Evolutionary conservation across 169 alveolate genomes (phyloP).

Genomic region (Perkinsus olseni): DNA sequence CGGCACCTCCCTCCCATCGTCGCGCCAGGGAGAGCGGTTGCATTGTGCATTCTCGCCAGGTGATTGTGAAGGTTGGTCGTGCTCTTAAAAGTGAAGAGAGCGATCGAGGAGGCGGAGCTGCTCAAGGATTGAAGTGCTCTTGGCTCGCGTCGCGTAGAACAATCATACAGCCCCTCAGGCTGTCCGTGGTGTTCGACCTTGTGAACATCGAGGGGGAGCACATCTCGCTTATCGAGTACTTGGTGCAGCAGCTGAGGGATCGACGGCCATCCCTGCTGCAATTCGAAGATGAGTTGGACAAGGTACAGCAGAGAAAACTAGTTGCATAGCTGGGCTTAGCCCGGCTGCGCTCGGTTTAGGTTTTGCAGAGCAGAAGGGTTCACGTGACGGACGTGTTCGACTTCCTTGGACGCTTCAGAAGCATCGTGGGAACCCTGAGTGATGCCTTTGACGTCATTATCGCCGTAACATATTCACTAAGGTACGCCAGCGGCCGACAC

Average conservation of each 20-base stretch:
- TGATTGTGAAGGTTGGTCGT: background rate
- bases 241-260: background rate
- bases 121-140: background rate
- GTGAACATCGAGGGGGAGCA: background rate
- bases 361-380: background rate
- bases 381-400: background rate
- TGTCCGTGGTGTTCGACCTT: background rate
- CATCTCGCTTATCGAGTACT: background rate
- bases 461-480: background rate
- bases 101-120: background rate
- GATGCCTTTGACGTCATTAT: background rate
- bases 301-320: too few species aligned
- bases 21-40: too few species aligned
- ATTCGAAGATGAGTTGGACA: background rate
- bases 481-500: background rate
- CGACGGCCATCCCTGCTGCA: background rate
- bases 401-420: background rate
- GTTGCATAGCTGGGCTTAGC: too few species aligned
- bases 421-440: background rate
- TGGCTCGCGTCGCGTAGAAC: background rate
- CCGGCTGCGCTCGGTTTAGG: background rate
- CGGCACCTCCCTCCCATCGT: too few species aligned
- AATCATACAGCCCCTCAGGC: too few species aligned
- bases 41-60: background rate
- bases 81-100: background rate